Conservation (phyloP, 2,329 filamentous ascomycete species). For the Byssoonygena ceratinophila region DNA sequence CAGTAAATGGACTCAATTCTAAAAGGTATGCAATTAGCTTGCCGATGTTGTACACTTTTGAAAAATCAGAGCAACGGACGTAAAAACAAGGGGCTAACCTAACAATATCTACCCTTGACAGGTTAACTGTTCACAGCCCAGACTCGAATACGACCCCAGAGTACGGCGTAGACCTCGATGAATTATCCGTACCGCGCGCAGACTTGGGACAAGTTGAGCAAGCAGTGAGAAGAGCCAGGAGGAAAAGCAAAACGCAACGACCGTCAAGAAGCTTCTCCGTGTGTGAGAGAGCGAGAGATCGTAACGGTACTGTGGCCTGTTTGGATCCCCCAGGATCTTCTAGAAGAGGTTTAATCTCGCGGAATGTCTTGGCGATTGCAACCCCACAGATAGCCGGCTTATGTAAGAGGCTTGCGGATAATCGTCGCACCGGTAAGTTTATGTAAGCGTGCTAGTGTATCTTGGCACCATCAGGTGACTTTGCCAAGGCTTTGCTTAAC, state of each 20-base stretch:
- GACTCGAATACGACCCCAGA: too few relatives aligned
- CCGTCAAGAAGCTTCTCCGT: neutral
- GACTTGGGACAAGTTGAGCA: neutral
- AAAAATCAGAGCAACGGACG: too few relatives aligned
- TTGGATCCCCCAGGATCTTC: constrained; percentile 1
- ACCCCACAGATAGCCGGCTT: constrained; percentile 3
- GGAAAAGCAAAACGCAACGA: neutral
- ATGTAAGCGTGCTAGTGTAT: too few relatives aligned
- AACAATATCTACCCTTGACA: too few relatives aligned
- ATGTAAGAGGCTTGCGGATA: neutral
- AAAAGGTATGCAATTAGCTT: too few relatives aligned
- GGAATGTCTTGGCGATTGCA: constrained; percentile 8
- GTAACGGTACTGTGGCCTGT: constrained; percentile 10
- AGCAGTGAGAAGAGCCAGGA: neutral
- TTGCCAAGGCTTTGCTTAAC: too few relatives aligned
- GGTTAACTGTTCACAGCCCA: too few relatives aligned
- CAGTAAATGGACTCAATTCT: too few relatives aligned
- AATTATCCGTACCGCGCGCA: neutral
- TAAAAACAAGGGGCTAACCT: too few relatives aligned
- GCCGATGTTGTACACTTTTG: too few relatives aligned
- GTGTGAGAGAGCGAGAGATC: neutral
- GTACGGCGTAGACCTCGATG: too few relatives aligned
- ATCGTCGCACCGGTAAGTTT: neutral
- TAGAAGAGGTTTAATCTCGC: constrained; percentile 3
- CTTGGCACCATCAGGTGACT: too few relatives aligned